Evolutionary conservation across 768 basidiomycete genomes (phyloP).

Genomic region (Pleurotus citrinopileatus): DNA sequence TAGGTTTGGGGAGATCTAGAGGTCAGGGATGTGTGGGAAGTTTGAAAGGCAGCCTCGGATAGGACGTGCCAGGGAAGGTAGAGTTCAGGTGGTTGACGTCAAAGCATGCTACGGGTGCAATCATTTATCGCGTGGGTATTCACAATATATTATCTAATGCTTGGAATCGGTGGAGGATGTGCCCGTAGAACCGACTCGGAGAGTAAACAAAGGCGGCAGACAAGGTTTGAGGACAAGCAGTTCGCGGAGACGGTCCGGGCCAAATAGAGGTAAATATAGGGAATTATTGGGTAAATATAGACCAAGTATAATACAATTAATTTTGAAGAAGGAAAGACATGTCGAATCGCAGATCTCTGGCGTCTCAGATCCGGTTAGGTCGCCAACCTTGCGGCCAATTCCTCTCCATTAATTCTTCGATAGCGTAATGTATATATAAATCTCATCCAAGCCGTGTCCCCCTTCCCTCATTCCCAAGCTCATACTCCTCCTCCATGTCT

Average conservation of each 20-base stretch:
- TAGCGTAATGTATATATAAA: slow-evolving; percentile 28
- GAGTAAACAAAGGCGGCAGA: slow-evolving; percentile 6
- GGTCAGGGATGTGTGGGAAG: too few species aligned
- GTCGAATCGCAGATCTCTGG: slow-evolving; percentile 7
- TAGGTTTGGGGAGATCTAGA: slow-evolving; percentile 3
- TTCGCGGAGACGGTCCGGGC: slow-evolving; percentile 11
- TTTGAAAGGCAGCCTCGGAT: background rate
- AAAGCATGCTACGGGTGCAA: slow-evolving; percentile 6
- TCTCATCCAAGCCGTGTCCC: slow-evolving; percentile 26
- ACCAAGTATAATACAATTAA: background rate
- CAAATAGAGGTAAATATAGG: background rate
- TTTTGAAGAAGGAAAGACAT: slow-evolving; percentile 1
- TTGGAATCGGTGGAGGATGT: background rate
- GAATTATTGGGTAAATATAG: background rate
- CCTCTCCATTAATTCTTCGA: too few species aligned
- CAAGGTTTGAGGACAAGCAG: slow-evolving; percentile 6
- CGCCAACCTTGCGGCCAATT: slow-evolving; percentile 11
- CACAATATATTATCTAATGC: background rate
- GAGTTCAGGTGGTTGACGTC: slow-evolving; percentile 9
- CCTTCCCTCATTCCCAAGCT: slow-evolving; percentile 21
- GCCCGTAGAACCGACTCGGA: background rate
- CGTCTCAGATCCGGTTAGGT: slow-evolving; percentile 9
- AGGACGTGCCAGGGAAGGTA: slow-evolving; percentile 2
- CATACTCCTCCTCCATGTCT: slow-evolving; percentile 47
- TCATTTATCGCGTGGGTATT: background rate